phyloP scores from a whole-genome alignment of 306 rosid genomes.

The Lupinus albus region DNA sequence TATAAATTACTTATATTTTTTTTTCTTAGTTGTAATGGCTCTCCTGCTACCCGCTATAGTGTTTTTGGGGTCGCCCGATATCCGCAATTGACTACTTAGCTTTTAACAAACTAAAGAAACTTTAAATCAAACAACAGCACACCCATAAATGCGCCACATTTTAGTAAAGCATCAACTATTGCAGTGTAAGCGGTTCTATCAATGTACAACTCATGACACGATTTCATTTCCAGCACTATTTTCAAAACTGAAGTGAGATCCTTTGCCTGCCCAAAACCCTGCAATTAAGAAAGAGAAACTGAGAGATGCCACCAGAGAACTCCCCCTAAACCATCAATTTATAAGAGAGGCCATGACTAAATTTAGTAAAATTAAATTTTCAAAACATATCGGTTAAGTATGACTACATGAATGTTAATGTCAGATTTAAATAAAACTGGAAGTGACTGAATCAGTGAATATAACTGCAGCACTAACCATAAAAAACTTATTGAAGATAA shows the following conservation, averaged over 20 bases:
- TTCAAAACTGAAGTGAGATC: conserved; percentile 61
- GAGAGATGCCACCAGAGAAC: conserved; percentile 29
- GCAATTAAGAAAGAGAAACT: conserved; percentile 40
- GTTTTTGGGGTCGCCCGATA: too few relatives aligned
- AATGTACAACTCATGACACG: conserved; percentile 48
- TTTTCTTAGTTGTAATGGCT: too few relatives aligned
- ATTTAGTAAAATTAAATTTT: conserved; percentile 2
- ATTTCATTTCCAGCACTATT: conserved; percentile 78
- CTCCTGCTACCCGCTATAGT: too few relatives aligned
- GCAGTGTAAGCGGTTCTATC: conserved; percentile 89
- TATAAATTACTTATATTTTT: too few relatives aligned
- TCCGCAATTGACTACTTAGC: too few relatives aligned
- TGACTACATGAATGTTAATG: conserved; percentile 29
- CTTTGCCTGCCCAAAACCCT: conserved; percentile 74
- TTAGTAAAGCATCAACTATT: conserved; percentile 69
- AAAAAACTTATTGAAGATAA: conserved; percentile 12
- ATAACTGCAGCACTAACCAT: conserved; percentile 1
- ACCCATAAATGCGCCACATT: conserved; percentile 72
- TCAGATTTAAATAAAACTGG: neutral
- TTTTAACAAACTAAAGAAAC: conserved; percentile 11
- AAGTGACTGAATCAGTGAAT: conserved; percentile 4
- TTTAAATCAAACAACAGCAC: conserved; percentile 38
- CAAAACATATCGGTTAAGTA: neutral
- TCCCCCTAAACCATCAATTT: conserved; percentile 11
- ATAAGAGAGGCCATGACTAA: neutral